Evolutionary conservation across 176 grass and related monocot genomes (phyloP), one percentile per base, ranked within the genome.

Genomic region (Zea luxurians): DNA sequence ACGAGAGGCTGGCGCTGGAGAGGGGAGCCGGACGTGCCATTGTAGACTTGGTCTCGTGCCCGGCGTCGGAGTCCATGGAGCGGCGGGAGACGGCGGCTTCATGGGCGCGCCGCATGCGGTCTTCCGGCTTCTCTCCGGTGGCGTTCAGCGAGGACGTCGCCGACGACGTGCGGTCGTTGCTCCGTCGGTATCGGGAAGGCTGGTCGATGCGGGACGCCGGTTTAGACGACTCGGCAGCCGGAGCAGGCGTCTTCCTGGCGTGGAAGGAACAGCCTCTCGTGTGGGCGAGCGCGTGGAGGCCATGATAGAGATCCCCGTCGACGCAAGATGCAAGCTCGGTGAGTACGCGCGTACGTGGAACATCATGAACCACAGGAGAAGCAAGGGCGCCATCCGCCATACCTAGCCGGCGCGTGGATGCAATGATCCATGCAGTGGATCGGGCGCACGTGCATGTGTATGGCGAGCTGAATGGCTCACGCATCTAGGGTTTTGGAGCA

Each of bases 211-310:
- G 89, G 13, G 84, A 82, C 1, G 74, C 66, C 36, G 44, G 82
- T 20, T 5, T 69, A n/a, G 83, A 84, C 47, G 87, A 88, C 43
- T 76, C 79, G 36, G 82, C 90, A n/a, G 86, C 86, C 40, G 86
- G 83, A 21, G 88, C 88, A 4, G 92, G 96, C 13, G 66, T 89
- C 20, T 96, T 96, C 76, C 90, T 99, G 12, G 85, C 90, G 16
- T 99, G 92, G 96, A 99, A 93, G 90, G 96, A 99, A 57, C 89
- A 99, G 82, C 81, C 92, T 17, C 81, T 99, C 35, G 96, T 95
- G 73, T 99, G 96, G 96, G 96, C 96, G 16, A 95, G 96, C 57
- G 96, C 92, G 2, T 99, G 96, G 96, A 77, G 65, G 79, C 96
- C 96, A 73, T 99, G 88, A 93, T 15, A 2, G 10, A 61, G 46